Percentiles rank a stretch among this genome's conserved stretches.
phyloP scores from a whole-genome alignment of 305 asterid species.

The Galium porrigens region DNA sequence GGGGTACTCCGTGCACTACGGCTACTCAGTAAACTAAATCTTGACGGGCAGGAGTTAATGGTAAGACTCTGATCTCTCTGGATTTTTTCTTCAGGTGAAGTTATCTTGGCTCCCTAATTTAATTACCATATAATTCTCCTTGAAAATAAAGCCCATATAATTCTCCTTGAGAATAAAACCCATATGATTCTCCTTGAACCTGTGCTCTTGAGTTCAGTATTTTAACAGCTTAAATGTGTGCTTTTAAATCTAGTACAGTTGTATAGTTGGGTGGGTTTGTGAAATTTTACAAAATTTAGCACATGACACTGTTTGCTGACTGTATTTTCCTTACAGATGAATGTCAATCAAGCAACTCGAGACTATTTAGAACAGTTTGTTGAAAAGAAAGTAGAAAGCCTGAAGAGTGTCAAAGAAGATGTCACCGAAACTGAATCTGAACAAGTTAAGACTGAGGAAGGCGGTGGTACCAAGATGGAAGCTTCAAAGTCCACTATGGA shows the following conservation, averaged over 20 bases:
- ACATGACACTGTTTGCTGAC: conserved; percentile 8
- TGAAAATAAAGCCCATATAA: neutral
- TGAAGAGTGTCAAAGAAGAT: conserved; percentile 31
- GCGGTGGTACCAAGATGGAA: conserved; percentile 38
- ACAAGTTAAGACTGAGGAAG: conserved; percentile 37
- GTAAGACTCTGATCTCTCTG: conserved; percentile 26
- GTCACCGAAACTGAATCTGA: conserved; percentile 35
- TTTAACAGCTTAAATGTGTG: neutral
- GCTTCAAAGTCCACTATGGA: conserved; percentile 30
- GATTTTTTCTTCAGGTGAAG: neutral
- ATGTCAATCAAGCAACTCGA: conserved; percentile 62
- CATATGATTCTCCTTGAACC: neutral
- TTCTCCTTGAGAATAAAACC: too few relatives aligned
- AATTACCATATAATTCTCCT: too few relatives aligned
- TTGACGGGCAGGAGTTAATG: conserved; percentile 93
- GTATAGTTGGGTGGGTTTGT: neutral
- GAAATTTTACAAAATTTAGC: neutral
- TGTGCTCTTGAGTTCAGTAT: neutral
- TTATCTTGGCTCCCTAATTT: neutral
- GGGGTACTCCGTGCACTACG: conserved; percentile 89
- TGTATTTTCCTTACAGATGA: conserved; percentile 44
- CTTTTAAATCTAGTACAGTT: neutral
- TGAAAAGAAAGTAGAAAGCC: conserved; percentile 48
- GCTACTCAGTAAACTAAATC: conserved; percentile 59
- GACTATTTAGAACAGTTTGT: conserved; percentile 64